phyloP scores from a whole-genome alignment of 805 yeast species.

The Saccharomycopsis sp. region DNA sequence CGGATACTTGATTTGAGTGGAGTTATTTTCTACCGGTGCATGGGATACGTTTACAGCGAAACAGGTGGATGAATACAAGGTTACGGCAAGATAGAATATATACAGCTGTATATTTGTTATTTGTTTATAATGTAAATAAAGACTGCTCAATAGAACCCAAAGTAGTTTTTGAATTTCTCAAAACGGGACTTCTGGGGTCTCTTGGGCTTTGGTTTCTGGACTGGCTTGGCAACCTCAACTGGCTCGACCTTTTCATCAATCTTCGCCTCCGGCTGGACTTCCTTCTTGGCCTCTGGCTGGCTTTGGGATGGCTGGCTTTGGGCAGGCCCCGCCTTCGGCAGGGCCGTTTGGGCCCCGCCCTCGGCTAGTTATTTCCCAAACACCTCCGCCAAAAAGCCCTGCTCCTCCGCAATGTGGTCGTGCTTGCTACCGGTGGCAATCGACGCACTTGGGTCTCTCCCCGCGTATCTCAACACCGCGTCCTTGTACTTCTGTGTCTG shows the following conservation, averaged over 20 bases:
- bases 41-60: too few species aligned
- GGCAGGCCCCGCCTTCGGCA: too few species aligned
- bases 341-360: too few species aligned
- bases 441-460: conserved; percentile 96
- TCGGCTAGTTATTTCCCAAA: conserved; percentile 31
- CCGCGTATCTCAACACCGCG: conserved; percentile 70
- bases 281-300: not conserved
- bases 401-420: conserved; percentile 84
- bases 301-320: not conserved
- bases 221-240: too few species aligned
- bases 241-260: too few species aligned
- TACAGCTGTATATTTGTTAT: too few species aligned
- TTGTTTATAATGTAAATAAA: too few species aligned
- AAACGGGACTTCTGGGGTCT: not conserved
- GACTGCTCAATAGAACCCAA: not conserved
- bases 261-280: not conserved
- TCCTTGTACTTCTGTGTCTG: conserved; percentile 67
- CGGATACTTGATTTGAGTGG: too few species aligned
- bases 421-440: conserved; percentile 97
- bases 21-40: too few species aligned
- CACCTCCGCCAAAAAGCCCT: conserved; percentile 74
- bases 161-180: not conserved
- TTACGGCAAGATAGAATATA: too few species aligned
- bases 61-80: too few species aligned
- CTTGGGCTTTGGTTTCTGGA: not conserved